Conservation (phyloP, 2,329 filamentous ascomycete genomes). For the Fusarium sp. region DNA sequence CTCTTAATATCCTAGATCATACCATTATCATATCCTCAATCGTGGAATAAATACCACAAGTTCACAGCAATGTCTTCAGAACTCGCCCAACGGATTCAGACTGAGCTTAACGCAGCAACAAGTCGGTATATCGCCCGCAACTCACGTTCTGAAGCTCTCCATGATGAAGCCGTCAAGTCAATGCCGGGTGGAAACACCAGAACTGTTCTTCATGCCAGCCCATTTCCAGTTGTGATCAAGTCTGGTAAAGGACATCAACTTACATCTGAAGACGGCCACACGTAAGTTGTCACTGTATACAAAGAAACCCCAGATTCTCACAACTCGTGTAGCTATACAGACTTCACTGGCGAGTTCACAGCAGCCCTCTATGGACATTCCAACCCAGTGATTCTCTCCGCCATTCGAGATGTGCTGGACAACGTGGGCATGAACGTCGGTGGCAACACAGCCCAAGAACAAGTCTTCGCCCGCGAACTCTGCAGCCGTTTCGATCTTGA, state of each 20-base stretch:
- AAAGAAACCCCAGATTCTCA: not conserved
- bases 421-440: slow-evolving; percentile 67
- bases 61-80: slow-evolving; percentile 36
- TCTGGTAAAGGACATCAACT: slow-evolving; percentile 54
- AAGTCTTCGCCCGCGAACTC: slow-evolving; percentile 63
- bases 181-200: slow-evolving; percentile 63
- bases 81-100: slow-evolving; percentile 36
- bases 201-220: slow-evolving; percentile 58
- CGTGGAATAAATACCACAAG: not conserved
- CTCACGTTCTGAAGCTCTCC: slow-evolving; percentile 53
- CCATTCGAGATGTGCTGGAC: slow-evolving; percentile 61
- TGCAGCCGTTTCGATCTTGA: slow-evolving; percentile 67
- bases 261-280: slow-evolving; percentile 57
- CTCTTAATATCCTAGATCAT: not conserved
- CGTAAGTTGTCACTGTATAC: slow-evolving; percentile 37
- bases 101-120: slow-evolving; percentile 52
- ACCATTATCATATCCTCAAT: not conserved
- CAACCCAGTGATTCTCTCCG: slow-evolving; percentile 63
- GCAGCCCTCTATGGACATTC: slow-evolving; percentile 77
- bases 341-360: slow-evolving; percentile 73
- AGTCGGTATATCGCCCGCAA: slow-evolving; percentile 54
- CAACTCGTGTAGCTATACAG: slow-evolving; percentile 60
- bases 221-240: slow-evolving; percentile 59
- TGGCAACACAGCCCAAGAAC: slow-evolving; percentile 64
- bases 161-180: slow-evolving; percentile 53